Evolutionary conservation across 352 stramenopile species (phyloP).

Genomic region (Aphanomyces cochlioides): DNA sequence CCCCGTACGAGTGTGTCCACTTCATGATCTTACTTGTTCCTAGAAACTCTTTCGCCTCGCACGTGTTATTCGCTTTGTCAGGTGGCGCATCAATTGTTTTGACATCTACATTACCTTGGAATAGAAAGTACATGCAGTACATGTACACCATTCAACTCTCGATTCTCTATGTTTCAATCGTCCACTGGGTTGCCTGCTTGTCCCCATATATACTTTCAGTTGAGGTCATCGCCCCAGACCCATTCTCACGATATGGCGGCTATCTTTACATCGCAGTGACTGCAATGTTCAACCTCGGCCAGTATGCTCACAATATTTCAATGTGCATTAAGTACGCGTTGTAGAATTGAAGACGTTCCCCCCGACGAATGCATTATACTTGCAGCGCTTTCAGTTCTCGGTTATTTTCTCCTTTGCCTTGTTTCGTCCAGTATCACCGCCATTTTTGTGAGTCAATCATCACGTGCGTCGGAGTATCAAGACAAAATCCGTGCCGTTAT

Average conservation of each 20-base stretch:
- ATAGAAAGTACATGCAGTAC: conserved; percentile 63
- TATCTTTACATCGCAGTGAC: conserved; percentile 45
- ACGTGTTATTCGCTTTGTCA: conserved; percentile 60
- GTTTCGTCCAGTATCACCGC: conserved; percentile 52
- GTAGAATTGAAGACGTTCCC: background rate
- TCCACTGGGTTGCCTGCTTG: conserved; percentile 61
- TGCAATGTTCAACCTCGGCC: conserved; percentile 40
- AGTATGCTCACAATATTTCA: background rate
- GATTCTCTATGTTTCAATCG: conserved; percentile 50
- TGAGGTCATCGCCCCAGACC: conserved; percentile 35
- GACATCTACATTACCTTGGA: background rate
- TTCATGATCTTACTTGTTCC: conserved; percentile 9
- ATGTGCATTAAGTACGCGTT: background rate
- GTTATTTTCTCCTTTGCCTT: conserved; percentile 51
- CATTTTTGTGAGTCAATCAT: conserved; percentile 46
- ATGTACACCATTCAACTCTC: conserved; percentile 55
- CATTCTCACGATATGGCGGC: conserved; percentile 46
- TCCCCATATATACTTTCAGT: conserved; percentile 31
- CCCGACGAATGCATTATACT: conserved; percentile 42
- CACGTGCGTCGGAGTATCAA: conserved; percentile 53
- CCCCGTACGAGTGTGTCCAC: conserved; percentile 35
- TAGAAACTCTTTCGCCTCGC: conserved; percentile 65
- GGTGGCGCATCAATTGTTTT: conserved; percentile 34
- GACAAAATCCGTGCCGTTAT: conserved; percentile 59
- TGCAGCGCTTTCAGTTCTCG: conserved; percentile 43